phyloP scores from a whole-genome alignment of 1,139 yeast genomes.

The Pichia sp. region DNA sequence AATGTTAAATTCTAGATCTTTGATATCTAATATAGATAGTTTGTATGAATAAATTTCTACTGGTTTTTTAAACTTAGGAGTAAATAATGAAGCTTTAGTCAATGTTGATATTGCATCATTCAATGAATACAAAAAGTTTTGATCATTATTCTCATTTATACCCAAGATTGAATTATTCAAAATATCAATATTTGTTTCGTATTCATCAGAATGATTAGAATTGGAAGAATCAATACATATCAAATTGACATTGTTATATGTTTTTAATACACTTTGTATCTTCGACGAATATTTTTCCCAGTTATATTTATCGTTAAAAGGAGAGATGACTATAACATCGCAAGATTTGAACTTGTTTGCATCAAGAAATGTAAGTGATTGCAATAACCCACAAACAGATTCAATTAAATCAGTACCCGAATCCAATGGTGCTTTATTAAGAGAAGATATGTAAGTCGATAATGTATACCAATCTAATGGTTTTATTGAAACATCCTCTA shows the following conservation, averaged over 20 bases:
- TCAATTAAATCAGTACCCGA: neutral
- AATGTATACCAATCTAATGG: conserved; percentile 7
- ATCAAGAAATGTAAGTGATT: neutral
- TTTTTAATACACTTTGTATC: neutral
- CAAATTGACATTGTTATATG: conserved; percentile 2
- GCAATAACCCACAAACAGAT: conserved; percentile 1
- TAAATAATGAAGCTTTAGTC: conserved; percentile 1
- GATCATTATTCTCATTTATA: conserved; percentile 5
- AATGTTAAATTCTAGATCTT: conserved; percentile 11
- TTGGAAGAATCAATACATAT: conserved; percentile 5
- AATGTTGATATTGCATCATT: conserved; percentile 4
- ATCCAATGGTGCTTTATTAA: neutral
- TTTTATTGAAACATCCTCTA: neutral
- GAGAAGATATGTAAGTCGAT: neutral
- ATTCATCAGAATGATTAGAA: neutral
- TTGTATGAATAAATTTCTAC: conserved; percentile 12
- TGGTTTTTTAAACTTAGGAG: conserved; percentile 13
- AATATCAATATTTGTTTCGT: neutral
- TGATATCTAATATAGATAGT: conserved; percentile 4
- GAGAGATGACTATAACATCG: conserved; percentile 8
- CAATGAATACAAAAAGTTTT: conserved; percentile 3
- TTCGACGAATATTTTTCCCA: conserved; percentile 6
- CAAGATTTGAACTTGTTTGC: conserved; percentile 1
- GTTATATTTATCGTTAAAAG: conserved; percentile 3
- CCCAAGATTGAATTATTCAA: conserved; percentile 1